A percentile compares a stretch with the other conserved stretches of the same genome.
Evolutionary conservation across 129 eudicot species (phyloP).

Genomic region (Ambrosia trifida): DNA sequence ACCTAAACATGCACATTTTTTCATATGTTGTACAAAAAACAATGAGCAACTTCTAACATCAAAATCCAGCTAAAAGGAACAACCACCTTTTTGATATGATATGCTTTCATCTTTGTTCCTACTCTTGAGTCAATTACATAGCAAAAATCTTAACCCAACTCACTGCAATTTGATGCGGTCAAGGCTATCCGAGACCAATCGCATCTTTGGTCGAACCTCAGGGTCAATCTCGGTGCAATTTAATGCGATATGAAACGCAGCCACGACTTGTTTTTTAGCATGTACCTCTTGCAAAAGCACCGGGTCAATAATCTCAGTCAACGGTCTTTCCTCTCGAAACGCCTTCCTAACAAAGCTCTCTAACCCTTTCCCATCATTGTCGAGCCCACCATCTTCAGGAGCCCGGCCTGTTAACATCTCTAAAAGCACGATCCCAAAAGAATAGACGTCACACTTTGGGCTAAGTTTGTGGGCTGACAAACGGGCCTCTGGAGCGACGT

Average conservation of each 20-base stretch:
- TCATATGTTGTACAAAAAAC: constrained; percentile 17
- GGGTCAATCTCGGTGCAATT: constrained; percentile 84
- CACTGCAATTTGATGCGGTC: constrained; percentile 67
- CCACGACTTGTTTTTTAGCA: constrained; percentile 81
- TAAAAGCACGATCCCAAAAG: constrained; percentile 78
- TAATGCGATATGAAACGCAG: constrained; percentile 69
- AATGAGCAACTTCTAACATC: constrained; percentile 23
- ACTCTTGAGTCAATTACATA: constrained; percentile 23
- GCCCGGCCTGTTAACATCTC: constrained; percentile 76
- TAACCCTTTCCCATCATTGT: constrained; percentile 57
- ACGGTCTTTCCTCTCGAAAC: constrained; percentile 80
- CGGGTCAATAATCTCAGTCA: constrained; percentile 82
- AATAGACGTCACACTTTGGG: constrained; percentile 77
- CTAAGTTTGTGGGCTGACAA: constrained; percentile 45
- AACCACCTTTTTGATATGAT: constrained; percentile 5
- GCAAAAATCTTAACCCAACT: constrained; percentile 5
- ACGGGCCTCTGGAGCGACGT: constrained; percentile 78
- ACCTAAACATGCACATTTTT: constrained; percentile 22
- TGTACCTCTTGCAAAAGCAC: constrained; percentile 77
- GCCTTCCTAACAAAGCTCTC: constrained; percentile 70
- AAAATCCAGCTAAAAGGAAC: constrained; percentile 16
- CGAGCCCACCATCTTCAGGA: constrained; percentile 45
- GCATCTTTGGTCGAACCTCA: constrained; percentile 90
- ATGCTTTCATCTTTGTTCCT: constrained; percentile 25
- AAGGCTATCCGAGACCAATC: constrained; percentile 67